Evolutionary conservation across 192 early-diverging fungal genomes (phyloP).

Genomic region (Linderina pennispora): DNA sequence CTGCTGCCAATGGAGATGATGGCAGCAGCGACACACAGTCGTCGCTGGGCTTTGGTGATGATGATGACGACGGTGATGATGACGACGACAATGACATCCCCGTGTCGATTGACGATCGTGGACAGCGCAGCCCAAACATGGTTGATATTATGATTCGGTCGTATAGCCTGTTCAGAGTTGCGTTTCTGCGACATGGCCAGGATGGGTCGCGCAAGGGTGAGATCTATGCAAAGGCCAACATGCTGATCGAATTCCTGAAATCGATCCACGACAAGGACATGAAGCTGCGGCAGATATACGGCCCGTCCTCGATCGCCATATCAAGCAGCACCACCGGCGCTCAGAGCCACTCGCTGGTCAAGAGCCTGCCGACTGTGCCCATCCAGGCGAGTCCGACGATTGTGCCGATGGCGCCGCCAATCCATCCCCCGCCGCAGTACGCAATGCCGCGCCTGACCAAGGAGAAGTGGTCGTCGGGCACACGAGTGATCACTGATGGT

Average conservation of each 20-base stretch:
- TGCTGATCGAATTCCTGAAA: conserved; percentile 34
- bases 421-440: too few relatives aligned
- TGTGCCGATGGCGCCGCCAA: not conserved
- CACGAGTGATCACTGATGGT: conserved; percentile 22
- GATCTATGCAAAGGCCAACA: conserved; percentile 21
- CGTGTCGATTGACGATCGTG: conserved; percentile 14
- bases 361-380: conserved; percentile 30
- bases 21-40: not conserved
- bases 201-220: conserved; percentile 17
- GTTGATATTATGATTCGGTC: conserved; percentile 42
- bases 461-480: conserved; percentile 15
- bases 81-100: not conserved
- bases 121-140: conserved; percentile 38
- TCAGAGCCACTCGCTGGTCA: too few relatives aligned
- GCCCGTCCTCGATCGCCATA: conserved; percentile 2
- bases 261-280: conserved; percentile 37
- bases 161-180: conserved; percentile 40
- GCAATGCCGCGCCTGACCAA: conserved; percentile 5
- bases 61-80: not conserved
- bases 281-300: conserved; percentile 29
- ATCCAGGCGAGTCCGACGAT: conserved; percentile 8
- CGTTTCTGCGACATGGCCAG: conserved; percentile 18
- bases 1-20: not conserved
- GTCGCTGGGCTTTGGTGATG: not conserved
- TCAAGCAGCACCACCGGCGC: not conserved